phyloP scores from a whole-genome alignment of 306 rosid genomes.

The Oemleria cerasiformis region DNA sequence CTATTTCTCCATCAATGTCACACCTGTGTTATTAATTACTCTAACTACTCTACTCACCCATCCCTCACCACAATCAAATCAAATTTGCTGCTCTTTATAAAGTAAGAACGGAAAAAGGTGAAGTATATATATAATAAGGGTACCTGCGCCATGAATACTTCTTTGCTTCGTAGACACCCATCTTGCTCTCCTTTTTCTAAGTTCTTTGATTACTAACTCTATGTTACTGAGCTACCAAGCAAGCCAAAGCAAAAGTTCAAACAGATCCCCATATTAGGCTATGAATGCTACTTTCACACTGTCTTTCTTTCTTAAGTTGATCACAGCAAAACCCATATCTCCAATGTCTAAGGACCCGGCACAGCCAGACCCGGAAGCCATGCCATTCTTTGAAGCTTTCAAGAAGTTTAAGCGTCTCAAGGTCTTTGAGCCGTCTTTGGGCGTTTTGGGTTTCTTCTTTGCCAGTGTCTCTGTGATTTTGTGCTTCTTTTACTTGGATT shows the following conservation, averaged over 20 bases:
- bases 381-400: slow-evolving; percentile 42
- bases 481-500: slow-evolving; percentile 58
- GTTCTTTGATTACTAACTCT: slow-evolving; percentile 24
- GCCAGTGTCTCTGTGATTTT: slow-evolving; percentile 43
- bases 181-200: slow-evolving; percentile 21
- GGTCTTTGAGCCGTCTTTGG: slow-evolving; percentile 59
- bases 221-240: slow-evolving; percentile 53
- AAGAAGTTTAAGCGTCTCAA: slow-evolving; percentile 54
- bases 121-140: neutral
- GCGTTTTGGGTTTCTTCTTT: slow-evolving; percentile 61
- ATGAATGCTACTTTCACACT: slow-evolving; percentile 4
- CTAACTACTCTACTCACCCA: neutral
- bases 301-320: neutral
- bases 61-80: neutral
- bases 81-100: neutral
- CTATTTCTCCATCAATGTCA: neutral
- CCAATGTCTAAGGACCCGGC: slow-evolving; percentile 48
- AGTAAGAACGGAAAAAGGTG: slow-evolving; percentile 8
- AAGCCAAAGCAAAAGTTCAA: slow-evolving; percentile 19
- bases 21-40: neutral
- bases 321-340: slow-evolving; percentile 23
- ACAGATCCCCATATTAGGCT: neutral
- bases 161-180: slow-evolving; percentile 72
- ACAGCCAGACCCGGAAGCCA: slow-evolving; percentile 39
- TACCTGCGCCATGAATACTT: slow-evolving; percentile 57